Percentiles rank a stretch among this genome's conserved stretches.
Evolutionary conservation across 805 yeast species (phyloP).

Genomic region (Sugiyamaella qingdaonensis): DNA sequence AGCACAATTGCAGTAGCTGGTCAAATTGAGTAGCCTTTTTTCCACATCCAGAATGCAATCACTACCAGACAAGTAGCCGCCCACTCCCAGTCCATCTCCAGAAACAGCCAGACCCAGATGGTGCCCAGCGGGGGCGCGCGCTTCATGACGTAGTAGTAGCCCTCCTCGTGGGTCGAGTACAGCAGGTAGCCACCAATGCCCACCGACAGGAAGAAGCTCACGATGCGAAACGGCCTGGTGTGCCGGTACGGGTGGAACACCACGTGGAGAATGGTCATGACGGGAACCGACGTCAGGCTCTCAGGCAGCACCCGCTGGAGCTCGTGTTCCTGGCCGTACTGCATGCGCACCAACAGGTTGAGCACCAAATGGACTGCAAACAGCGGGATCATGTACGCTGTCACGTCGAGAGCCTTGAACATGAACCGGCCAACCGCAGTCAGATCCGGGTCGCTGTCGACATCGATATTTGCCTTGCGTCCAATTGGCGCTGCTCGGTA

Average conservation of each 20-base stretch:
- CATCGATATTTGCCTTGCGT: background rate
- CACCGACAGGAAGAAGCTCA: conserved; percentile 23
- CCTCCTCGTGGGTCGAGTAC: conserved; percentile 32
- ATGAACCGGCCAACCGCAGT: conserved; percentile 22
- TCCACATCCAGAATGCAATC: conserved; percentile 27
- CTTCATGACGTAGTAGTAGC: conserved; percentile 37
- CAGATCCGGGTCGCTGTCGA: conserved; percentile 17
- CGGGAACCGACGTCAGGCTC: conserved; percentile 29
- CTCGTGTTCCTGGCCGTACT: conserved; percentile 28
- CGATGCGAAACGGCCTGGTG: conserved; percentile 20
- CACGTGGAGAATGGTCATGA: conserved; percentile 28
- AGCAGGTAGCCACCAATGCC: conserved; percentile 34
- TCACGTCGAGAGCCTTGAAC: conserved; percentile 28
- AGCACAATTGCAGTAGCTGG: background rate
- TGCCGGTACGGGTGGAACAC: conserved; percentile 27
- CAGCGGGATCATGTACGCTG: conserved; percentile 31
- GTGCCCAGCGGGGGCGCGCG: conserved; percentile 41
- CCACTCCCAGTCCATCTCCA: conserved; percentile 37
- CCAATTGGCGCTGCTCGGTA: conserved; percentile 5
- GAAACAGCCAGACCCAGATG: conserved; percentile 37
- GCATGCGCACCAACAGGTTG: conserved; percentile 34
- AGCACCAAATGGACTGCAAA: conserved; percentile 33
- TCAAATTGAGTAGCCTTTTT: conserved; percentile 15
- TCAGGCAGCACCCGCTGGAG: conserved; percentile 17
- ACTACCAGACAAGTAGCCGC: conserved; percentile 26